phyloP scores from a whole-genome alignment of 345 rosid genomes.

The Ailanthus altissimus region DNA sequence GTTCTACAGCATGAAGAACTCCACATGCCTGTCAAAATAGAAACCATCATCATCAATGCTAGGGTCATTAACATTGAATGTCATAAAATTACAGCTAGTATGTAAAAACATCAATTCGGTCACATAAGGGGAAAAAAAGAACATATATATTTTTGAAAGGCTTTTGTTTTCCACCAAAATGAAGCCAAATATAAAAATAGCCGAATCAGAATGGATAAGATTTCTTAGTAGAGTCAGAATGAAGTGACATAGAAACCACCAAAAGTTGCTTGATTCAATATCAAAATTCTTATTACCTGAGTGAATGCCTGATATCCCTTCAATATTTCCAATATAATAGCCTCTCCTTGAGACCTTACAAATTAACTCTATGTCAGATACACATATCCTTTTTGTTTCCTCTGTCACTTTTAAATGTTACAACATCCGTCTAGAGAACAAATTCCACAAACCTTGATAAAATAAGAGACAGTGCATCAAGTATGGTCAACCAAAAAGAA shows the following conservation, averaged over 20 bases:
- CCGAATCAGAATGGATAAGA: neutral
- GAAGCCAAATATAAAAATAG: neutral
- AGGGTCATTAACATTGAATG: constrained; percentile 14
- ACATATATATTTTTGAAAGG: neutral
- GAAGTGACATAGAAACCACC: neutral
- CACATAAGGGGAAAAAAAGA: constrained; percentile 2
- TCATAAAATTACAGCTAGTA: constrained; percentile 9
- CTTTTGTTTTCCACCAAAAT: neutral
- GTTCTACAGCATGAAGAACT: constrained; percentile 93
- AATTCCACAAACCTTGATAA: constrained; percentile 70
- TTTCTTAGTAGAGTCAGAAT: neutral
- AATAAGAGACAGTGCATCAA: constrained; percentile 91
- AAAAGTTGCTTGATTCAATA: neutral
- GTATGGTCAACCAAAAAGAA: constrained; percentile 95
- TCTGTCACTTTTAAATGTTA: neutral
- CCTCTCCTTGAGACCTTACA: constrained; percentile 98
- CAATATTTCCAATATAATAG: constrained; percentile 90
- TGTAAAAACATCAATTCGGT: neutral
- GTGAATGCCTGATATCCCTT: constrained; percentile 99
- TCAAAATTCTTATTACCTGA: constrained; percentile 56
- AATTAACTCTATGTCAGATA: constrained; percentile 39
- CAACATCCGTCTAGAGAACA: constrained; percentile 12
- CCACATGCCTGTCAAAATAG: constrained; percentile 83
- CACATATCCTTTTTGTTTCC: neutral
- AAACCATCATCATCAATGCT: constrained; percentile 15